Conservation (phyloP, 176 grass and related monocot species). For the Ensete glaucum region DNA sequence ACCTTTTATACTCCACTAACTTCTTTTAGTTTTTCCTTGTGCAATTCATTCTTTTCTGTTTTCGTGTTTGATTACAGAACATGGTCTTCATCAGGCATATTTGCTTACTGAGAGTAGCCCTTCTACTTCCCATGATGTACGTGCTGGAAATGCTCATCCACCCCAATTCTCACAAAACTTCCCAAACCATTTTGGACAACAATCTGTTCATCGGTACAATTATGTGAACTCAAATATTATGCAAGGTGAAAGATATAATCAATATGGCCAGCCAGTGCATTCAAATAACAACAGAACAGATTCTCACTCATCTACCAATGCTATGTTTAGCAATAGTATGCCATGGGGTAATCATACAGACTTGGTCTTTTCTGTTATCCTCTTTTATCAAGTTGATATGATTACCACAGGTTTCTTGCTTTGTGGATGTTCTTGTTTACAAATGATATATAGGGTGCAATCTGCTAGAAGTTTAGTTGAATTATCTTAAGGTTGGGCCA, state of each 20-base stretch:
- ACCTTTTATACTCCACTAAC: neutral
- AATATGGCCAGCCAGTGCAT: constrained; percentile 37
- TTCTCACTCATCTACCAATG: constrained; percentile 34
- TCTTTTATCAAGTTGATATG: neutral
- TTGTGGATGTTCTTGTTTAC: too few relatives aligned
- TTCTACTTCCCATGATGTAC: constrained; percentile 22
- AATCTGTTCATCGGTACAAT: constrained; percentile 46
- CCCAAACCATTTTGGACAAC: constrained; percentile 32
- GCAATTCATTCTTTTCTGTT: constrained; percentile 6
- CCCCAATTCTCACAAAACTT: constrained; percentile 28
- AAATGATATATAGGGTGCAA: neutral
- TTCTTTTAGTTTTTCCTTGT: neutral
- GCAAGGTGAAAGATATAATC: constrained; percentile 32
- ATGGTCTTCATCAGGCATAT: constrained; percentile 31
- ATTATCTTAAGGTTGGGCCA: neutral
- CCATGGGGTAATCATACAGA: constrained; percentile 53
- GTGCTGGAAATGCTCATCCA: constrained; percentile 14
- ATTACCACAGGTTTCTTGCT: neutral
- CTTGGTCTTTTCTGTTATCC: constrained; percentile 18
- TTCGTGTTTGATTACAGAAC: constrained; percentile 34
- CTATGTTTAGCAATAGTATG: constrained; percentile 42
- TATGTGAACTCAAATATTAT: constrained; percentile 43
- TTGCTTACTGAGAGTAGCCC: constrained; percentile 35
- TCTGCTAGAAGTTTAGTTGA: neutral
- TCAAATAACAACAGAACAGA: constrained; percentile 51